phyloP scores from a whole-genome alignment of 805 yeast genomes.

The Peterozyma xylosa region DNA sequence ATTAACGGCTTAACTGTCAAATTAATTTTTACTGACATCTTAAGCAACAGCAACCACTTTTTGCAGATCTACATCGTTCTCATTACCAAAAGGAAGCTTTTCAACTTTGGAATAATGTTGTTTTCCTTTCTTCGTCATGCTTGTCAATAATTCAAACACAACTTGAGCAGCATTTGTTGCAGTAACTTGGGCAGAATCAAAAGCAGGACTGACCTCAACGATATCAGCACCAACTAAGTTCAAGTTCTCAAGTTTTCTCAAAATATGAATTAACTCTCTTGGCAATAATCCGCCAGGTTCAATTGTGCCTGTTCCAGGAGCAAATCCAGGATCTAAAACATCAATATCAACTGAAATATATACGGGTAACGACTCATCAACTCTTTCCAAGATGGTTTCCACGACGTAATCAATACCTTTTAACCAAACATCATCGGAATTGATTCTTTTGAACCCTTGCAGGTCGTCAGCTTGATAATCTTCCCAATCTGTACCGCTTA shows the following conservation, averaged over 20 bases:
- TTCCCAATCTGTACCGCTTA: slow-evolving; percentile 49
- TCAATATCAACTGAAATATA: slow-evolving; percentile 76
- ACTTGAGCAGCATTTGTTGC: slow-evolving; percentile 66
- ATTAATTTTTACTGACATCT: too few relatives aligned
- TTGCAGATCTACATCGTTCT: too few relatives aligned
- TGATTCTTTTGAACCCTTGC: slow-evolving; percentile 63
- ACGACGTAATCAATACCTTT: slow-evolving; percentile 51
- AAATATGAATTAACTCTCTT: slow-evolving; percentile 41
- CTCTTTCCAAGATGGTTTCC: slow-evolving; percentile 39
- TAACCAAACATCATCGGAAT: slow-evolving; percentile 68
- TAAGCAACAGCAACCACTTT: too few relatives aligned
- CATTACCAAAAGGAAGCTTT: too few relatives aligned
- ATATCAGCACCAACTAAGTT: slow-evolving; percentile 48
- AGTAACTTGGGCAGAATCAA: slow-evolving; percentile 58
- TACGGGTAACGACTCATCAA: slow-evolving; percentile 61
- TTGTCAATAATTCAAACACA: slow-evolving; percentile 62
- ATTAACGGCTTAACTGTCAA: too few relatives aligned
- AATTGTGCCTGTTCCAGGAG: slow-evolving; percentile 53
- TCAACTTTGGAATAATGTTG: too few relatives aligned
- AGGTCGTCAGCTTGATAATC: slow-evolving; percentile 61
- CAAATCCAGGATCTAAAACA: slow-evolving; percentile 50
- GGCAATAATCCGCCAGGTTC: slow-evolving; percentile 57
- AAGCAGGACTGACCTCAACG: slow-evolving; percentile 58
- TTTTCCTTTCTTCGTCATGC: slow-evolving; percentile 52
- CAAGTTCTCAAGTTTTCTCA: slow-evolving; percentile 35